Base-by-base conservation (phyloP, 768 basidiomycete genomes). In the Amanita subjunquillea region DNA sequence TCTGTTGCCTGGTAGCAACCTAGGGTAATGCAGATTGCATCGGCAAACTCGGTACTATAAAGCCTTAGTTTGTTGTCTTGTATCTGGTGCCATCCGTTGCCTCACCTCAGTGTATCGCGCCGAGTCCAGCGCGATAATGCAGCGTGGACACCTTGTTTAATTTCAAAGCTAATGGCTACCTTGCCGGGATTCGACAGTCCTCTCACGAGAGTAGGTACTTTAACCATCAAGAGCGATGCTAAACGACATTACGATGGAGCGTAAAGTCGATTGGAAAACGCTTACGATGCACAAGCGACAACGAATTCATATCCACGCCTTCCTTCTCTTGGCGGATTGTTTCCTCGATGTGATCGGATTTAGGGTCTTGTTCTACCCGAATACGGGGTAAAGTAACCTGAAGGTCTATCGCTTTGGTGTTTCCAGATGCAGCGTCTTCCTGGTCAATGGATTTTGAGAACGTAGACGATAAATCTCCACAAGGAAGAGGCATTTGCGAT, bases 1-100 rank as follows among this genome's bases (percentile, higher is more conserved):
- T 46, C 44, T 22, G 51, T 45, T 20, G 51, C 43, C 23, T 12
- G n/a, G 51, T 53, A 53, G 38, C 51, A 53, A 12, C 51, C 51
- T 12, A 53, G 37, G 12, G 43, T 45, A 10, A 53, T 23, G 17
- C 51, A 53, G 17, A 53, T 45, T 5, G 23, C 32, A 13, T 41
- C 27, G 20, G n/a, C 13, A 36, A 32, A 5, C 37, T 39, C 41
- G 43, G 34, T 42, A 43, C 44, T 25, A 36, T 13, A 15, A 9
- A 37, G 17, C 32, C 12, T 36, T n/a, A n/a, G 23, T 25, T 34
- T 8, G 2, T 34, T 22, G 36, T 3, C 29, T n/a, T 22, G 29
- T 3, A 23, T 12, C 15, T 7, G 17, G 10, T 9, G 12, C 4
- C 3, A 27, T 32, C n/a, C n/a, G n/a, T 2, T 6, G 36, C 30